Evolutionary conservation across 306 rosid genomes (phyloP).

Genomic region (Trifolium subterraneum): DNA sequence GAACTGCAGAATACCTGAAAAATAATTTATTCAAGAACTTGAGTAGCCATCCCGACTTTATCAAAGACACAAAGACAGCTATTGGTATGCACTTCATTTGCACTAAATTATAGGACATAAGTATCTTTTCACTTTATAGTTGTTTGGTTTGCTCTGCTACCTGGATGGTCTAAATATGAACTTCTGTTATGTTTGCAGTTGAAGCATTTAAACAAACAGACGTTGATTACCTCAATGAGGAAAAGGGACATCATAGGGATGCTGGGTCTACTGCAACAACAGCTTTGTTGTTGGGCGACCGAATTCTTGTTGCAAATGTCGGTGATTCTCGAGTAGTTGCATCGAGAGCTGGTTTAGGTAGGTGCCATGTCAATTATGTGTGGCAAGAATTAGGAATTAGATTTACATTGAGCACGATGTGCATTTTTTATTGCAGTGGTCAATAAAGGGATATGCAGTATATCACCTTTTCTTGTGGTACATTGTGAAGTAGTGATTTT

Average conservation of each 20-base stretch:
- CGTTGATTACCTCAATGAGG: slow-evolving; percentile 79
- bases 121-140: slow-evolving; percentile 13
- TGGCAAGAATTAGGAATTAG: slow-evolving; percentile 23
- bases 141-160: slow-evolving; percentile 34
- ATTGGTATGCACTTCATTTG: slow-evolving; percentile 58
- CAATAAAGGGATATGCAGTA: background rate
- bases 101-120: slow-evolving; percentile 18
- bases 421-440: slow-evolving; percentile 8
- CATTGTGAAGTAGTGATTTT: slow-evolving; percentile 35
- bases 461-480: slow-evolving; percentile 11
- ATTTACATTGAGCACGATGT: slow-evolving; percentile 31
- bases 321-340: slow-evolving; percentile 97
- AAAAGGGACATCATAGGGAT: slow-evolving; percentile 75
- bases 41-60: slow-evolving; percentile 76
- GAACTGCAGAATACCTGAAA: slow-evolving; percentile 85
- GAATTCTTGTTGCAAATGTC: slow-evolving; percentile 88
- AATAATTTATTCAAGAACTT: slow-evolving; percentile 77
- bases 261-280: slow-evolving; percentile 95
- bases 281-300: slow-evolving; percentile 79
- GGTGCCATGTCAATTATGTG: slow-evolving; percentile 45
- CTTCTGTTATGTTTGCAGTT: slow-evolving; percentile 50
- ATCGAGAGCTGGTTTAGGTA: slow-evolving; percentile 88
- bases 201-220: slow-evolving; percentile 87
- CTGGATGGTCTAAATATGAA: slow-evolving; percentile 37
- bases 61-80: slow-evolving; percentile 80